phyloP scores from a whole-genome alignment of 306 rosid genomes.

The Vachellia collinsii region DNA sequence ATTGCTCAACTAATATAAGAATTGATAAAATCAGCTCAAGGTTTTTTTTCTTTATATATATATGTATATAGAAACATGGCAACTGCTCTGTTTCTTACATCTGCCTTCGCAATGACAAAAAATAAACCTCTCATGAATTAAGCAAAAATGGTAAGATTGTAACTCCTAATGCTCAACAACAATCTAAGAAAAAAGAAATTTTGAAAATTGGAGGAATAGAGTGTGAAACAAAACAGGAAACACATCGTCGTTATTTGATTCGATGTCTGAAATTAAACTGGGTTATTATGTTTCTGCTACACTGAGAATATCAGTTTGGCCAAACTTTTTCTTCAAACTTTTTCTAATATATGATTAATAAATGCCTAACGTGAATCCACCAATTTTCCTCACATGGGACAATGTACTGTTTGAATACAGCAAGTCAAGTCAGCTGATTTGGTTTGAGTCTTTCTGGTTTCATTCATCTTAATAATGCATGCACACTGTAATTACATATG shows the following conservation, averaged over 20 bases:
- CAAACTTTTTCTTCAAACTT: conserved; percentile 61
- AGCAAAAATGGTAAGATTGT: background rate
- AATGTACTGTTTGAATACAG: no score
- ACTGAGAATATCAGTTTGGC: conserved; percentile 37
- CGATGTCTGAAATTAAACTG: background rate
- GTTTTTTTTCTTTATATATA: background rate
- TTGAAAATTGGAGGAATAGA: background rate
- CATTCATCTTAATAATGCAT: no score
- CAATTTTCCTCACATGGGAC: background rate
- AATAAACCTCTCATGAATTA: background rate
- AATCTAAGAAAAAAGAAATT: background rate
- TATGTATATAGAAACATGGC: background rate
- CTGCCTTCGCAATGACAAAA: background rate
- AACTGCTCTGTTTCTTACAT: background rate
- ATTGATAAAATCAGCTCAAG: background rate
- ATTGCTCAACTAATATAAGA: background rate
- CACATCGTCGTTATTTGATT: background rate
- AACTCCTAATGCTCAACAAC: background rate
- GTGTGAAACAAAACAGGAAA: background rate
- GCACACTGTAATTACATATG: no score
- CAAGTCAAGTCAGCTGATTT: no score
- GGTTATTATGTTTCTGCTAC: conserved; percentile 17
- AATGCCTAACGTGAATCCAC: background rate
- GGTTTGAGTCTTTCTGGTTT: no score
- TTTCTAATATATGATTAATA: no score